Conservation (phyloP, 768 basidiomycete genomes). For the Mycena filopes region DNA sequence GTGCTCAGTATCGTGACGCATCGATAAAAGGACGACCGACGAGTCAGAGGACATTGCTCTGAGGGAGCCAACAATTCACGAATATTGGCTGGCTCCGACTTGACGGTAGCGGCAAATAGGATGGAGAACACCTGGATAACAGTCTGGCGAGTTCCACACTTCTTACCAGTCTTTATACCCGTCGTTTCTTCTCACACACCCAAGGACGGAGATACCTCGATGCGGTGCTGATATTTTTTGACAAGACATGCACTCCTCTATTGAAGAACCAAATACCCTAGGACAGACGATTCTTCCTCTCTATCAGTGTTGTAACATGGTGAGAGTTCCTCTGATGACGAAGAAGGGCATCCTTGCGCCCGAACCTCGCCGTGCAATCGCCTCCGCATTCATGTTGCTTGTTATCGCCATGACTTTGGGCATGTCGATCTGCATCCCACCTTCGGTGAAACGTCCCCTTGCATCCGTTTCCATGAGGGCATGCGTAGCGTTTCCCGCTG, state of each 20-base stretch:
- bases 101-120: background rate
- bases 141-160: background rate
- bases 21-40: background rate
- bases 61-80: background rate
- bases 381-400: no score
- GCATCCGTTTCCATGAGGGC: no score
- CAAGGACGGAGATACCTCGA: background rate
- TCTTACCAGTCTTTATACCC: slow-evolving; percentile 4
- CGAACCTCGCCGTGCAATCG: no score
- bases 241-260: background rate
- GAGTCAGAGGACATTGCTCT: slow-evolving; percentile 1
- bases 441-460: no score
- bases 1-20: background rate
- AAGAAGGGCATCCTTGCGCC: no score
- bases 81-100: background rate
- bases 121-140: no score
- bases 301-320: no score
- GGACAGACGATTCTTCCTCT: background rate
- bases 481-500: no score
- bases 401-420: no score
- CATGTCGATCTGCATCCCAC: no score
- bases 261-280: no score
- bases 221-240: slow-evolving; percentile 8
- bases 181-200: background rate
- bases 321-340: no score